Evolutionary conservation across 768 basidiomycete species (phyloP), one percentile per base, ranked within the genome.

Genomic region (Kondoa malvinella): DNA sequence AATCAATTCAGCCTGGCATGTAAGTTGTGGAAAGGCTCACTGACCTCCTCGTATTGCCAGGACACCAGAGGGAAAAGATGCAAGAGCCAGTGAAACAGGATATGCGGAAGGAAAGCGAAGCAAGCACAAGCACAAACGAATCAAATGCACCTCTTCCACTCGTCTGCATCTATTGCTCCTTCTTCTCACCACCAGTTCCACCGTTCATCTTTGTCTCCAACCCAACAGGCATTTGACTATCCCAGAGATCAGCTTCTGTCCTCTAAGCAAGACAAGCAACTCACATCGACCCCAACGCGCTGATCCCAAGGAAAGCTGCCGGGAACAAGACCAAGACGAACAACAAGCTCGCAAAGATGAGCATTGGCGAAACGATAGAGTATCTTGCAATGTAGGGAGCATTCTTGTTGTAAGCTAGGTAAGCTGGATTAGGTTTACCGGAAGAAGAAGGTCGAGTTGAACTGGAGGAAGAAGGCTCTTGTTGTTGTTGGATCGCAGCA

Each of bases 301-400:
- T 26, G n/a, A 63, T 34, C 16, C 29, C 21, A 3, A 17, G 31
- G 17, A 27, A 63, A 17, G 17, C 61, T 8, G 30, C 15, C 8
- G 61, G 61, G 61, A 63, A 63, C 16, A 63, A 29, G 61, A 63
- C 61, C n/a, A 63, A 8, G 29, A 63, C 8, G 61, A 63, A 63
- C n/a, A 63, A 29, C 12, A 63, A n/a, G 32, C n/a, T 31, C 2
- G 61, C 61, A 29, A 63, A 63, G 32, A 63, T 33, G 61, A 63
- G 15, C 16, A 21, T 34, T 27, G 61, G 61, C 3, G 61, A 31
- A 12, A 63, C 16, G 12, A 63, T 27, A 16, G 27, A 16, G 61
- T 63, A 63, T 16, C 61, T 50, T 50, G 40, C 40, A 50, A 50
- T 50, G 40, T 50, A 50, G 21, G 40, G 12, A 8, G 40, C 40